A percentile compares a stretch with the other conserved stretches of the same genome.
Evolutionary conservation across 139 green algal species (phyloP).

Genomic region (Volvox reticuliferus): DNA sequence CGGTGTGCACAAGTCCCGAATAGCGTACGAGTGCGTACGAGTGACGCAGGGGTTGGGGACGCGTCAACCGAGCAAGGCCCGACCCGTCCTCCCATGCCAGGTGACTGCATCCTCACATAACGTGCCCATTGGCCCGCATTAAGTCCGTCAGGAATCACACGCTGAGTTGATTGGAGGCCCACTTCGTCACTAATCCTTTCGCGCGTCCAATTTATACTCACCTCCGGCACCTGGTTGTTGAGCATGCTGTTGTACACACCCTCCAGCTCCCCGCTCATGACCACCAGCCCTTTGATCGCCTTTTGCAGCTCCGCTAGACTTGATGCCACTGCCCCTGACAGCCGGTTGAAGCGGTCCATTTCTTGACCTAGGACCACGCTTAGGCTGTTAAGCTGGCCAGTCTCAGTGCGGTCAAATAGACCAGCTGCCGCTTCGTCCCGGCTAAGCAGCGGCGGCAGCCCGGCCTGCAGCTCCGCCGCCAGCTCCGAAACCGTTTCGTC

Average conservation of each 20-base stretch:
- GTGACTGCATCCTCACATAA: too few species aligned
- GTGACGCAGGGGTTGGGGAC: too few species aligned
- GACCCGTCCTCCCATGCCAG: too few species aligned
- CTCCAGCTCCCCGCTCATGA: conserved; percentile 91
- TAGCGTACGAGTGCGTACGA: too few species aligned
- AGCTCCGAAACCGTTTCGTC: conserved; percentile 77
- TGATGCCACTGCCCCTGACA: background rate
- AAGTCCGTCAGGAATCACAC: too few species aligned
- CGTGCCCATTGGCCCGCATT: too few species aligned
- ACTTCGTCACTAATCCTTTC: too few species aligned
- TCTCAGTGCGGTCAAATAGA: conserved; percentile 71
- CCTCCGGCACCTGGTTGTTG: conserved; percentile 74
- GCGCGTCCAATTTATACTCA: background rate
- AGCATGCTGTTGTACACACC: conserved; percentile 79
- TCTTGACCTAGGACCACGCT: conserved; percentile 87
- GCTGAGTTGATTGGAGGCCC: too few species aligned
- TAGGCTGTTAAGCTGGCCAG: conserved; percentile 79
- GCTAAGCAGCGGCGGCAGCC: conserved; percentile 63
- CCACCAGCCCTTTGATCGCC: conserved; percentile 86
- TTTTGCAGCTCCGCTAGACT: conserved; percentile 82
- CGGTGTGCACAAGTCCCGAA: too few species aligned
- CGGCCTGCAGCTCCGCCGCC: conserved; percentile 64
- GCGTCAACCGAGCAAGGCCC: too few species aligned
- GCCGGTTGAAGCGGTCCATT: conserved; percentile 70
- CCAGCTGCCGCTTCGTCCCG: conserved; percentile 61